phyloP scores from a whole-genome alignment of 2,329 filamentous ascomycete species.

The Zelopaecilomyces penicillatus region DNA sequence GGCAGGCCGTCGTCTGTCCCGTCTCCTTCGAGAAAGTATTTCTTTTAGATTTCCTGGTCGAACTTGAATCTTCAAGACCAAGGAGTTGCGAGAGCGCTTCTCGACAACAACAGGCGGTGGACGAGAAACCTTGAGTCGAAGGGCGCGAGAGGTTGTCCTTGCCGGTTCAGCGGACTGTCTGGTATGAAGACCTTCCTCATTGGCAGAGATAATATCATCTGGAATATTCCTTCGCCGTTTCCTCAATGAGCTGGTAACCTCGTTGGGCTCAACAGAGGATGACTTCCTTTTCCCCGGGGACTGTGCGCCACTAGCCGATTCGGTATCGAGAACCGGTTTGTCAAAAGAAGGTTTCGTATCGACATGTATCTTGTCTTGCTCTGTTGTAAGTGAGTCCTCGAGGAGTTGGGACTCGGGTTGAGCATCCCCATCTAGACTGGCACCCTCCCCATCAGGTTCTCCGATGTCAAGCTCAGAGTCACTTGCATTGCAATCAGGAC shows the following conservation, averaged over 20 bases:
- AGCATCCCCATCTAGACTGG: constrained; percentile 14
- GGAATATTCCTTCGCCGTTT: constrained; percentile 45
- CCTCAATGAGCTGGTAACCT: constrained; percentile 41
- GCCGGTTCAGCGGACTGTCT: constrained; percentile 19
- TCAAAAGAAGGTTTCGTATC: constrained; percentile 63
- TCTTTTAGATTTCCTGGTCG: constrained; percentile 30
- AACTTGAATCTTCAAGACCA: constrained; percentile 29
- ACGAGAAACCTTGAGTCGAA: constrained; percentile 44
- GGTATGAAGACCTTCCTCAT: constrained; percentile 26
- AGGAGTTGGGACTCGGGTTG: constrained; percentile 20
- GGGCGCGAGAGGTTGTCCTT: constrained; percentile 43
- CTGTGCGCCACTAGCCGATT: constrained; percentile 67
- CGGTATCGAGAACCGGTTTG: constrained; percentile 61
- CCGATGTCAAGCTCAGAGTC: constrained; percentile 24
- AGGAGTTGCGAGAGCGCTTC: constrained; percentile 25
- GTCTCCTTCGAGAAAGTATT: constrained; percentile 25
- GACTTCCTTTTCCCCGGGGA: constrained; percentile 78
- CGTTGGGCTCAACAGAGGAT: constrained; percentile 57
- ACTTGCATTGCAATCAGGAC: constrained; percentile 37
- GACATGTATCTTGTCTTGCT: constrained; percentile 36
- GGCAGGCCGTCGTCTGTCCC: constrained; percentile 22
- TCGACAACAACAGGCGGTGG: constrained; percentile 33
- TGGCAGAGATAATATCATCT: constrained; percentile 30
- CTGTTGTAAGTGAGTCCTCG: constrained; percentile 48
- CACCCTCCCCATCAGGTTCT: constrained; percentile 15